phyloP scores from a whole-genome alignment of 2,329 filamentous ascomycete species.

The Cordyceps pruinosa region DNA sequence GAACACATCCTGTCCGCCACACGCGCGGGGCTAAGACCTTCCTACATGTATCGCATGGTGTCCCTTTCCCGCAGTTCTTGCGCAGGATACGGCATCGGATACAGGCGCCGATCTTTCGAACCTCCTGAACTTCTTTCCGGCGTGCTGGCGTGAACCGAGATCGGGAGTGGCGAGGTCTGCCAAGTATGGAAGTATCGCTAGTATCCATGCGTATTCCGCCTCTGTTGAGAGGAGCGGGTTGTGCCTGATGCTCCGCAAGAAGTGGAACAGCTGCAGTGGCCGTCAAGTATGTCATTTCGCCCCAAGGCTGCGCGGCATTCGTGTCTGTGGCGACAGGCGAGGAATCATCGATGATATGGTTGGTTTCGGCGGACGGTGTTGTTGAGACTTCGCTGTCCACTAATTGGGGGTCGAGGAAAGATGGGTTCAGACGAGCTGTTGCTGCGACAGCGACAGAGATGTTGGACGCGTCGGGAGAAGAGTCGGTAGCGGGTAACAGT shows the following conservation, averaged over 20 bases:
- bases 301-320: constrained; percentile 40
- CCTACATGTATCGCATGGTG: constrained; percentile 55
- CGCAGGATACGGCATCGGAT: constrained; percentile 59
- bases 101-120: constrained; percentile 58
- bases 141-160: constrained; percentile 51
- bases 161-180: constrained; percentile 46
- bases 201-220: constrained; percentile 51
- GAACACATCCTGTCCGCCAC: constrained; percentile 58
- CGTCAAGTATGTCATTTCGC: constrained; percentile 45
- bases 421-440: constrained; percentile 47
- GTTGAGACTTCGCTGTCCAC: constrained; percentile 25
- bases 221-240: constrained; percentile 28
- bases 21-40: constrained; percentile 57
- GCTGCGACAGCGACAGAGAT: constrained; percentile 51
- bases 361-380: constrained; percentile 23
- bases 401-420: constrained; percentile 48
- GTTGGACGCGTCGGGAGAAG: constrained; percentile 39
- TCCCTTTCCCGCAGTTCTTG: constrained; percentile 59
- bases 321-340: constrained; percentile 20
- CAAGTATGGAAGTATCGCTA: constrained; percentile 35
- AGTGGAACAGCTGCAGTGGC: constrained; percentile 27
- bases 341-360: constrained; percentile 18
- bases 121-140: constrained; percentile 58
- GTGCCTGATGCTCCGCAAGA: constrained; percentile 24
- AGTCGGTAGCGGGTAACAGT: constrained; percentile 31